Conservation (phyloP, 2,329 filamentous ascomycete genomes). For the Leptosphaerulina australis region DNA sequence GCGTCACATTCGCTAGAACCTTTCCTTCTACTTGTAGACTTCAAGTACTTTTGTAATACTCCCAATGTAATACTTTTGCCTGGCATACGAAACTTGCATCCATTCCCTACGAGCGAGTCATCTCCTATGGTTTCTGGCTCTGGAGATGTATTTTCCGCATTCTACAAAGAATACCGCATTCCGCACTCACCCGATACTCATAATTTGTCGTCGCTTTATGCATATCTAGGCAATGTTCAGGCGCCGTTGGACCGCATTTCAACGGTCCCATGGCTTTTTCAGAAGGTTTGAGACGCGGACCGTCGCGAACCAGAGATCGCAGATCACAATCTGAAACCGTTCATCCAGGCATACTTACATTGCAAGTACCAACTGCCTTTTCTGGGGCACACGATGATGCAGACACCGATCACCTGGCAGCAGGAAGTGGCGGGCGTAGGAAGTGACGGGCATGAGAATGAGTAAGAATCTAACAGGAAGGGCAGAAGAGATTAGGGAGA, state of each 20-base stretch:
- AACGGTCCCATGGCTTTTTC: conserved; percentile 12
- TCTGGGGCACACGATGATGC: not conserved
- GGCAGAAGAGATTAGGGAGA: too few species aligned
- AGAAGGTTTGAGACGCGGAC: conserved; percentile 15
- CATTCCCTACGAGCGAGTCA: too few species aligned
- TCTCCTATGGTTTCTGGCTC: too few species aligned
- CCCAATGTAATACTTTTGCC: conserved; percentile 17
- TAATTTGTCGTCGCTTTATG: conserved; percentile 13
- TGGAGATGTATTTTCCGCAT: too few species aligned
- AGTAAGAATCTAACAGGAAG: too few species aligned
- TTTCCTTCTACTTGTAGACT: conserved; percentile 19
- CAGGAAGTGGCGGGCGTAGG: not conserved
- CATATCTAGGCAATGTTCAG: conserved; percentile 7
- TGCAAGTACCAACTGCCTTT: not conserved
- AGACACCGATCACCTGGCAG: not conserved
- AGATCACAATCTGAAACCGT: conserved; percentile 12
- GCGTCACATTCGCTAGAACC: conserved; percentile 19
- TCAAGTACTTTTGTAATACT: conserved; percentile 20
- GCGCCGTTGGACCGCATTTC: conserved; percentile 7
- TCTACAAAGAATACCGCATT: too few species aligned
- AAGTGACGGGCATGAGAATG: too few species aligned
- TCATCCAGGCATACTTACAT: not conserved
- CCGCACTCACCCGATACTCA: not conserved
- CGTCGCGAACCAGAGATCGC: conserved; percentile 18
- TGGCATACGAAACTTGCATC: too few species aligned